A percentile compares a stretch with the other conserved stretches of the same genome.
Conservation (phyloP, 371 early-diverging fungal species). For the Apophysomyces elegans region DNA sequence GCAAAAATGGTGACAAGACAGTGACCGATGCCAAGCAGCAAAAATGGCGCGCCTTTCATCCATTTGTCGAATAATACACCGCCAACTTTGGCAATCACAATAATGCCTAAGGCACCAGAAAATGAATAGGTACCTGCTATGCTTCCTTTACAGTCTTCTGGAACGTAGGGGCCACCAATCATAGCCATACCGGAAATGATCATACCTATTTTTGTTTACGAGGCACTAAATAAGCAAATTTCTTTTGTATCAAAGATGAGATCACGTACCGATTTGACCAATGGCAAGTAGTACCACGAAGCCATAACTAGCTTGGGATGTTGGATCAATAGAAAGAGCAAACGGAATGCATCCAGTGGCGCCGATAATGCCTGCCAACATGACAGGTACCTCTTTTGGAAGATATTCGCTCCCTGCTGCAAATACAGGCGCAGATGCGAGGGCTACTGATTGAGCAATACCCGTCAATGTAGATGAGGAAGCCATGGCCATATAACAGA, state of each 20-base stretch:
- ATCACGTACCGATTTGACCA: slow-evolving; percentile 65
- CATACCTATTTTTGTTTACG: slow-evolving; percentile 43
- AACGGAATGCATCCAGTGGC: slow-evolving; percentile 65
- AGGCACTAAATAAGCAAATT: slow-evolving; percentile 4
- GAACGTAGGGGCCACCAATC: slow-evolving; percentile 58
- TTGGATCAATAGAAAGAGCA: slow-evolving; percentile 62
- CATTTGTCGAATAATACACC: slow-evolving; percentile 67
- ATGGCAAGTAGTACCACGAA: slow-evolving; percentile 66
- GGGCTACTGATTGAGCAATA: slow-evolving; percentile 71
- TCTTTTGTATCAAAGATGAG: background rate
- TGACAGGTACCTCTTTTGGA: slow-evolving; percentile 50
- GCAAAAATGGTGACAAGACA: slow-evolving; percentile 27
- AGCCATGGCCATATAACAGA: slow-evolving; percentile 51
- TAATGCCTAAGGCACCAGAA: slow-evolving; percentile 65
- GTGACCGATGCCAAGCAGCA: slow-evolving; percentile 61
- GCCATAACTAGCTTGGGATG: slow-evolving; percentile 48
- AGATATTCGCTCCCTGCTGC: slow-evolving; percentile 53
- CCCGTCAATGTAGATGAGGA: slow-evolving; percentile 68
- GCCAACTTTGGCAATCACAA: slow-evolving; percentile 55
- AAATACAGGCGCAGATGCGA: slow-evolving; percentile 72
- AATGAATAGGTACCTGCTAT: slow-evolving; percentile 75
- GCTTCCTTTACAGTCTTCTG: slow-evolving; percentile 60
- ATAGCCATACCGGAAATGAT: slow-evolving; percentile 75
- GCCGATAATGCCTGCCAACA: slow-evolving; percentile 62
- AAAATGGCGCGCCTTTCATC: slow-evolving; percentile 66